phyloP scores from a whole-genome alignment of 2,329 filamentous ascomycete genomes.

The Ophiostoma sp. region DNA sequence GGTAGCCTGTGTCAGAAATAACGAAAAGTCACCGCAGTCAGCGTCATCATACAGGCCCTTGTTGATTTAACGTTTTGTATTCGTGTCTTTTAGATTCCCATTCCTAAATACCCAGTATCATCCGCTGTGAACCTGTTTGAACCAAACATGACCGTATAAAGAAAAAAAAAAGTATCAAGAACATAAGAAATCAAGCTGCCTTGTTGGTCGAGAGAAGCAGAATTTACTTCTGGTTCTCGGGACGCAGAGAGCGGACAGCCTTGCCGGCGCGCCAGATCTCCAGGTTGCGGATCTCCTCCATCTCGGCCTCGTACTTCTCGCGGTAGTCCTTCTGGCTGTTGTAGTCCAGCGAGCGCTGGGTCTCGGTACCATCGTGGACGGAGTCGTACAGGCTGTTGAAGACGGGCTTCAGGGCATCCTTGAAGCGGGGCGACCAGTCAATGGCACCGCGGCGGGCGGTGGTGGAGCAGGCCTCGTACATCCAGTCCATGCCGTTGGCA shows the following conservation, averaged over 20 bases:
- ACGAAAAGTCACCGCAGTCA: background rate
- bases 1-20: too few species aligned
- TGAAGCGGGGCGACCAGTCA: conserved; percentile 97
- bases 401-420: conserved; percentile 96
- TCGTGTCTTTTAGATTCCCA: conserved; percentile 16
- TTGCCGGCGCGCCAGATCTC: conserved; percentile 99
- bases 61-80: conserved; percentile 17
- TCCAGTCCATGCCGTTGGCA: conserved; percentile 99
- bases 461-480: conserved; percentile 99
- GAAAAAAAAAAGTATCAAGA: conserved; percentile 10
- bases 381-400: conserved; percentile 97
- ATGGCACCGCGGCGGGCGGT: conserved; percentile 97
- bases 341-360: conserved; percentile 92
- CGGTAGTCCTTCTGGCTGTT: conserved; percentile 95
- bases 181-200: conserved; percentile 7
- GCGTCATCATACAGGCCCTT: background rate
- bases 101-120: conserved; percentile 21
- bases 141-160: conserved; percentile 12
- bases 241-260: conserved; percentile 83
- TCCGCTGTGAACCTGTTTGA: conserved; percentile 10
- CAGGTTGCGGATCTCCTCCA: conserved; percentile 94
- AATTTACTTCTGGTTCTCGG: conserved; percentile 75
- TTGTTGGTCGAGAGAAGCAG: background rate
- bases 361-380: conserved; percentile 88
- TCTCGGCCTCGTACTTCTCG: conserved; percentile 94